These are phyloP conservation scores for Xylariaceae sp. DNA, from an alignment of 2,329 filamentous ascomycete genomes.

Conservation along the genomic window DNA sequence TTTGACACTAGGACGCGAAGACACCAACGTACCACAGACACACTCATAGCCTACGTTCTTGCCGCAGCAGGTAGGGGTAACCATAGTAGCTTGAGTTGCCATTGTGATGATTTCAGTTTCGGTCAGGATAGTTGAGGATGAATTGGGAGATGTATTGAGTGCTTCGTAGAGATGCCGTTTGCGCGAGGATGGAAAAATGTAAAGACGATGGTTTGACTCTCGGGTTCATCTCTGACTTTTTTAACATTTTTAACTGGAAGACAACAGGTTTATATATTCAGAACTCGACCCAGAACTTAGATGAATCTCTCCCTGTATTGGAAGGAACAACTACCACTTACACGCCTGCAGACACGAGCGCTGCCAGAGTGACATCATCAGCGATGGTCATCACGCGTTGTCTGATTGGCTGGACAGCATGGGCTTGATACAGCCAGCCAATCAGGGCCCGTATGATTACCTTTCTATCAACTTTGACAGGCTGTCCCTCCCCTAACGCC, in stretches of 20 bases:
- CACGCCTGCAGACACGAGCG: background rate
- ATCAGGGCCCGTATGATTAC: constrained; percentile 17
- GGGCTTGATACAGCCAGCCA: background rate
- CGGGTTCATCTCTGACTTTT: background rate
- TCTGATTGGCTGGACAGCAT: constrained; percentile 8
- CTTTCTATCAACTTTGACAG: background rate
- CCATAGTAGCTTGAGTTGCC: constrained; percentile 31
- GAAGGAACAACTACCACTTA: background rate
- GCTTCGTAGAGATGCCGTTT: background rate
- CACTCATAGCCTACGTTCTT: constrained; percentile 45
- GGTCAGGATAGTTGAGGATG: background rate
- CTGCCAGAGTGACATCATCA: constrained; percentile 15
- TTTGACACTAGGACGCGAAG: background rate
- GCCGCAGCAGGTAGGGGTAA: constrained; percentile 50
- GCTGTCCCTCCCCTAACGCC: background rate
- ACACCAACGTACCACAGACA: constrained; percentile 49
- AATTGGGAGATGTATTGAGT: background rate
- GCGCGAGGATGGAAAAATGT: background rate
- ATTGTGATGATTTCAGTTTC: constrained; percentile 26
- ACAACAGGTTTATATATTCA: constrained; percentile 2
- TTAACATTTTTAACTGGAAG: background rate
- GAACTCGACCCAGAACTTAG: background rate
- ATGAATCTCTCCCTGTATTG: background rate
- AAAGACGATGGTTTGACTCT: background rate
- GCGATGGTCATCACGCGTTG: constrained; percentile 10